These are phyloP conservation scores for Diplocarpon mali DNA, from an alignment of 2,329 filamentous ascomycete species.

Conservation along the genomic window DNA sequence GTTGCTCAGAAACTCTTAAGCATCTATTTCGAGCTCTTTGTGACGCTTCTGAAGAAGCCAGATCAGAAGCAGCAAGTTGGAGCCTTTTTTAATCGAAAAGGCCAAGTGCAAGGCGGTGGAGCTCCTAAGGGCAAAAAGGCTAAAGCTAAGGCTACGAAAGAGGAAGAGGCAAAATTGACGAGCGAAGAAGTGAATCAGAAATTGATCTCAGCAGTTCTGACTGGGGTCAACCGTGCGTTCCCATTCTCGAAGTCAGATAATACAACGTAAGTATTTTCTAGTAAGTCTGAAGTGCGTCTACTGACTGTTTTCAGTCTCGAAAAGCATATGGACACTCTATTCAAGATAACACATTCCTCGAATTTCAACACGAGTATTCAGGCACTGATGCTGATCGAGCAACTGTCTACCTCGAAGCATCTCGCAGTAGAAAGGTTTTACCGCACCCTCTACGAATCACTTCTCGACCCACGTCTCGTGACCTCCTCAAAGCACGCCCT, in stretches of 20 bases:
- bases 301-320: conserved; percentile 49
- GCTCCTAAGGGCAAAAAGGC: conserved; percentile 41
- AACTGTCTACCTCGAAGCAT: conserved; percentile 72
- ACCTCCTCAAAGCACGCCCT: conserved; percentile 90
- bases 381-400: conserved; percentile 87
- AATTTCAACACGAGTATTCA: conserved; percentile 99
- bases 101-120: conserved; percentile 42
- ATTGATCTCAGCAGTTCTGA: conserved; percentile 80
- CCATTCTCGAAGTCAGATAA: conserved; percentile 81
- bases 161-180: conserved; percentile 29
- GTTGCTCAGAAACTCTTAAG: conserved; percentile 72
- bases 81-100: conserved; percentile 37
- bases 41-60: conserved; percentile 60
- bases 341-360: conserved; percentile 90
- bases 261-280: conserved; percentile 43
- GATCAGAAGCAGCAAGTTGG: conserved; percentile 30
- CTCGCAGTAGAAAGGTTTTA: conserved; percentile 86
- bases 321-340: conserved; percentile 84
- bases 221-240: conserved; percentile 90
- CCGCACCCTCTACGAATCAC: conserved; percentile 85
- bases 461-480: conserved; percentile 79
- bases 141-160: conserved; percentile 29
- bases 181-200: conserved; percentile 60
- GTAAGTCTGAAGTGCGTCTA: background rate
- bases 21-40: conserved; percentile 88